These are phyloP conservation scores for Magnolia kwangsiensis DNA, from an alignment of 164 flowering plant genomes.

Conservation along the genomic window DNA sequence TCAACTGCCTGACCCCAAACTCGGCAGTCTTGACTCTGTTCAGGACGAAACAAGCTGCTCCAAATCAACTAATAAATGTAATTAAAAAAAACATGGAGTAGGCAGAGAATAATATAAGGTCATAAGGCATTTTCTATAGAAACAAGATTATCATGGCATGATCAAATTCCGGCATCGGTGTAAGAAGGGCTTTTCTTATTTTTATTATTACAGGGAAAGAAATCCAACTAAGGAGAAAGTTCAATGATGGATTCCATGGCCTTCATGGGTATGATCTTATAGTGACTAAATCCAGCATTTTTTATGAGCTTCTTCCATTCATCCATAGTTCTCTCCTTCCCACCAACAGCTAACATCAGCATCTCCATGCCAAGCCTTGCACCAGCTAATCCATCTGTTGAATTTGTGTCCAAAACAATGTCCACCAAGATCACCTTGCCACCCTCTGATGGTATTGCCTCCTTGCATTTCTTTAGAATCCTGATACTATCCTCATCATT, in stretches of 20 bases:
- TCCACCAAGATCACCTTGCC: constrained; percentile 6
- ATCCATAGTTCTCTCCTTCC: constrained; percentile 5
- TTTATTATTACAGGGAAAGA: background rate
- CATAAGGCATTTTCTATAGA: too few relatives aligned
- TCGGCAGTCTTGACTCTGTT: too few relatives aligned
- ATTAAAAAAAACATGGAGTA: too few relatives aligned
- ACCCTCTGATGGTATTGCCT: constrained; percentile 5
- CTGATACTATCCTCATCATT: constrained; percentile 4
- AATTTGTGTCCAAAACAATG: background rate
- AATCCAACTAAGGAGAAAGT: background rate
- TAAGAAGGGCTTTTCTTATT: too few relatives aligned
- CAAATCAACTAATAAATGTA: too few relatives aligned
- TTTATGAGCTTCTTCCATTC: constrained; percentile 1
- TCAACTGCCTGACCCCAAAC: too few relatives aligned
- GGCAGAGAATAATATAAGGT: too few relatives aligned
- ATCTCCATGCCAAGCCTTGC: constrained; percentile 49
- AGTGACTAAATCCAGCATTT: constrained; percentile 1
- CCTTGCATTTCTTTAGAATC: constrained; percentile 4
- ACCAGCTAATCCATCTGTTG: background rate
- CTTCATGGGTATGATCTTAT: background rate
- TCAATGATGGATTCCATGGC: constrained; percentile 6
- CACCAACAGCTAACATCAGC: constrained; percentile 14
- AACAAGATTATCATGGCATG: too few relatives aligned
- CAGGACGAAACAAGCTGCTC: too few relatives aligned
- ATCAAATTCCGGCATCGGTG: too few relatives aligned